Base-by-base conservation (phyloP, 306 rosid species). In the Sechiopsis laciniata region DNA sequence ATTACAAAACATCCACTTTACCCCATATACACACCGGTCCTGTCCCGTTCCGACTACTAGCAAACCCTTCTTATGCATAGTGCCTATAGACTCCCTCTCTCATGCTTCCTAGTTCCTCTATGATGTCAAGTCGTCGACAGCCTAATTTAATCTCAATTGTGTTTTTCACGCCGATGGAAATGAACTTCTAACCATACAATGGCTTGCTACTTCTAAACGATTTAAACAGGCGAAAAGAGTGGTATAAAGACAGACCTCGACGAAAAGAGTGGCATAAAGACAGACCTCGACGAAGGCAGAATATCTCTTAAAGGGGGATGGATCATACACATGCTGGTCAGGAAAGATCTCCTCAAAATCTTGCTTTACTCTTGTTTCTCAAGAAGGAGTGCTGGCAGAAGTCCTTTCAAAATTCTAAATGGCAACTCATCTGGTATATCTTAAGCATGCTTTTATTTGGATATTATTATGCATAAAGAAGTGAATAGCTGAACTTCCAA, bases 321-420 rank as follows among this genome's bases (percentile, higher is more conserved):
- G 99, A 73, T 94, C 97, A 51, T 85, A 90, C 54, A 91, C 85
- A 73, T 81, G 87, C 40, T 85, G 84, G 73, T 90, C 98, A 21
- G 96, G 97, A 83, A 94, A 94, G 80, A 94, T 73, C 88, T 90
- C 99, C 82, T 94, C 97, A 35, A 94, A 94, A 77, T 94, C 97
- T 78, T 89, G 99, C 85, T 94, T 89, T 75, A 91, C 99, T 80
- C 83, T n/a, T 83, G 84, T 91, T 94, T 83, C 99, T 86, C 82
- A 89, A 79, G 79, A 94, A 95, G 74, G 99, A 96, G 71, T 85
- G 91, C n/a, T 4, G 97, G 97, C 51, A 89, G 76, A 53, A 94
- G 98, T 13, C 98, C 98, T 79, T 94, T 94, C 86, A 94, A 86
- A 82, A 94, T 91, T 82, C 95, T 87, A 81, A 90, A 94, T 0